Evolutionary conservation across 495 filamentous ascomycete genomes (phyloP).

Genomic region (Staphylotrichum longicolle): DNA sequence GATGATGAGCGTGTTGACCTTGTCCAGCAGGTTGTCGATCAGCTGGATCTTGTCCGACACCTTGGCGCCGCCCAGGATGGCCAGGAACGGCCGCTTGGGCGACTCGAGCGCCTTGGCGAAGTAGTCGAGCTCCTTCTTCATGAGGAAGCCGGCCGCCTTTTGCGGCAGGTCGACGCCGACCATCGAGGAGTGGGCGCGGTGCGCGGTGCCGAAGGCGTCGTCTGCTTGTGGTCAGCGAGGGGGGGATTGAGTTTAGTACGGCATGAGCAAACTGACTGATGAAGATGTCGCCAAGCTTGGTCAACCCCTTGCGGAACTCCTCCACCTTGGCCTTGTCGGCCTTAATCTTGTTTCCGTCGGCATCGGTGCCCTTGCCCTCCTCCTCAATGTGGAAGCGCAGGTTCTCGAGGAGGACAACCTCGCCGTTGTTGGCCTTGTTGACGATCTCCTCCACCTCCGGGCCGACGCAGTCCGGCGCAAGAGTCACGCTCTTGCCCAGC

Average conservation of each 20-base stretch:
- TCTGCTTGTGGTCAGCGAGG: slow-evolving; percentile 50
- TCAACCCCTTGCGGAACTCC: slow-evolving; percentile 91
- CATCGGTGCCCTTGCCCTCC: slow-evolving; percentile 91
- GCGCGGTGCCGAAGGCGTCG: slow-evolving; percentile 97
- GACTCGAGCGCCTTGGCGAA: slow-evolving; percentile 95
- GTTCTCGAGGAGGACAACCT: slow-evolving; percentile 93
- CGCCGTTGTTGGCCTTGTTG: slow-evolving; percentile 75
- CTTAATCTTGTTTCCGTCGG: slow-evolving; percentile 94
- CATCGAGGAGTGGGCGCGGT: slow-evolving; percentile 98
- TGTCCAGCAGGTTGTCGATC: slow-evolving; percentile 96
- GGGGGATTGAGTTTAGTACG: background rate
- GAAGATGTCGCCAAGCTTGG: slow-evolving; percentile 91
- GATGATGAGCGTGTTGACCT: slow-evolving; percentile 95
- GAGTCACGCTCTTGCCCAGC: slow-evolving; percentile 76
- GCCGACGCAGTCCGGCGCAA: slow-evolving; percentile 90
- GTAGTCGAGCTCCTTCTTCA: slow-evolving; percentile 99
- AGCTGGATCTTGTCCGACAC: slow-evolving; percentile 99
- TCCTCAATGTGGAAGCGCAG: slow-evolving; percentile 97
- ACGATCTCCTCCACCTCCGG: slow-evolving; percentile 84
- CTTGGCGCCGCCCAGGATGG: slow-evolving; percentile 97
- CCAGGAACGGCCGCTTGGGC: slow-evolving; percentile 93
- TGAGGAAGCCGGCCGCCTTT: slow-evolving; percentile 94
- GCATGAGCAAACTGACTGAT: slow-evolving; percentile 68
- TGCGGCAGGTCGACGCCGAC: slow-evolving; percentile 93
- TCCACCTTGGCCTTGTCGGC: slow-evolving; percentile 89